Evolutionary conservation across 805 yeast species (phyloP), one percentile per base, ranked within the genome.

Genomic region (Yarrowia bubula): DNA sequence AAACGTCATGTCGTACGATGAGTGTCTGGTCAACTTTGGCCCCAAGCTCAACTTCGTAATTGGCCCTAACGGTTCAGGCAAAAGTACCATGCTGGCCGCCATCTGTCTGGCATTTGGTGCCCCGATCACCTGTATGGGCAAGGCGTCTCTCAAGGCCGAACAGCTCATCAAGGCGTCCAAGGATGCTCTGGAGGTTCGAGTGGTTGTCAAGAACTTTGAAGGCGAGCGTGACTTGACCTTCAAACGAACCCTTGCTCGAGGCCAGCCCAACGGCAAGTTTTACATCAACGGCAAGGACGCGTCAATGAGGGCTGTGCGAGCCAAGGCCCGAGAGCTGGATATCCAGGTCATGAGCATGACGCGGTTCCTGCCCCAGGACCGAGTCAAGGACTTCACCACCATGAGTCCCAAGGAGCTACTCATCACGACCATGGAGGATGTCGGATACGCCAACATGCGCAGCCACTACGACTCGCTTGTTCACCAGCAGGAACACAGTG

Each of bases 41-140:
- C 97, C 98, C 0, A 80, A 87, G 1, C 79, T 95, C 72, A 95
- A 95, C 73, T 85, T 95, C 87, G 89, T 95, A 66, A 88, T 95
- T 63, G 99, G 98, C 0, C 98, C 98, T 11, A 95, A 95, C 74
- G 99, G 99, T 39, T 84, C 96, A 0, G 99, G 99, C 7, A 95
- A 95, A 72, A 87, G 95, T 42, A 91, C 98, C 0, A 84, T 95
- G 71, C 92, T 95, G 4, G 90, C 97, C 67, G 98, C 97, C 0
- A 84, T 93, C 0, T 93, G 96, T 72, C 79, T 95, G 38, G 96
- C 97, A 0, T 77, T 95, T 15, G 64, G 43, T 3, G 51, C 50
- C 1, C 64, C 64, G 5, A 44, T 58, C 41, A 33, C 31, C 11
- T 58, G 64, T 14, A 43, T 58, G 50, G 64, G 51, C 33, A 58